These are phyloP conservation scores for Kondoa malvinella DNA, from an alignment of 768 basidiomycete species.

Conservation along the genomic window DNA sequence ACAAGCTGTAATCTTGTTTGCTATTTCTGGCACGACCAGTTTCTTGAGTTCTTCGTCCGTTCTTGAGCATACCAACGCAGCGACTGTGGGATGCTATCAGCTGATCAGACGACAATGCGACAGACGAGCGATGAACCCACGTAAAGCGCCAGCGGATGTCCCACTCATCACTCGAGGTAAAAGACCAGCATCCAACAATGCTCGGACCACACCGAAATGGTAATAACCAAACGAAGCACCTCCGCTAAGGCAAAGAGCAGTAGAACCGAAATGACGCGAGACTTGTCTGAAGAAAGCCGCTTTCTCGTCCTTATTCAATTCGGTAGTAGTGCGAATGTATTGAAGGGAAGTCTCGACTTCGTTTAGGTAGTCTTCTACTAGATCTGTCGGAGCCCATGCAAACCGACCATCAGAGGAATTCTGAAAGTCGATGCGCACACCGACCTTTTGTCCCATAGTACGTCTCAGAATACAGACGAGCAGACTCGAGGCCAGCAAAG, in stretches of 20 bases:
- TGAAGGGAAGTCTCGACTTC: constrained; percentile 61
- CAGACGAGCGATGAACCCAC: constrained; percentile 34
- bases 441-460: constrained; percentile 79
- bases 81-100: constrained; percentile 26
- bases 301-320: constrained; percentile 72
- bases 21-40: constrained; percentile 64
- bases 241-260: constrained; percentile 79
- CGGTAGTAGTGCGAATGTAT: constrained; percentile 48
- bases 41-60: constrained; percentile 69
- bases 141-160: constrained; percentile 76
- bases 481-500: constrained; percentile 52
- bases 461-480: constrained; percentile 41
- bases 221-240: constrained; percentile 53
- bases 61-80: constrained; percentile 59
- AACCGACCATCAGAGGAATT: neutral
- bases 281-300: constrained; percentile 73
- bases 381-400: neutral
- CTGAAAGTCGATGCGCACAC: constrained; percentile 43
- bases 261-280: constrained; percentile 75
- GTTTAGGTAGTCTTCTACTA: constrained; percentile 23
- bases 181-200: constrained; percentile 68
- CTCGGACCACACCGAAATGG: constrained; percentile 79
- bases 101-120: neutral
- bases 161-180: constrained; percentile 86
- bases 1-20: constrained; percentile 49